A percentile compares a stretch with the other conserved stretches of the same genome.
Conservation (phyloP, 345 rosid genomes). For the Conringia planisiliqua region DNA sequence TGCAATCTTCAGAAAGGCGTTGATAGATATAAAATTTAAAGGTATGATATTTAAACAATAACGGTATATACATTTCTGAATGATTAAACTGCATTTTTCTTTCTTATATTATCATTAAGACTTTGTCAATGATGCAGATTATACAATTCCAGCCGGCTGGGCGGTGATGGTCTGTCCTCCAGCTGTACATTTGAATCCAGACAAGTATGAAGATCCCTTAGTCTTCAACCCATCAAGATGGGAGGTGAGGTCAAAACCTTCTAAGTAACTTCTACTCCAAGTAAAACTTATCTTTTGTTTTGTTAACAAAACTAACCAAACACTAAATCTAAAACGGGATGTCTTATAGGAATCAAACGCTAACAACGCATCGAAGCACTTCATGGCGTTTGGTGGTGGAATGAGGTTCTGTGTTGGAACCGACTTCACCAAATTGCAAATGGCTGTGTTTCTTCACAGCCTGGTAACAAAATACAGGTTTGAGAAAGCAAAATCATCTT, state of each 20-base stretch:
- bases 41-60: constrained; percentile 39
- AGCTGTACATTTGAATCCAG: constrained; percentile 85
- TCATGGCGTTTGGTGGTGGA: constrained; percentile 99
- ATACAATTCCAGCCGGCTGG: constrained; percentile 96
- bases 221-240: constrained; percentile 92
- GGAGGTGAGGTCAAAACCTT: constrained; percentile 55
- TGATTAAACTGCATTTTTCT: neutral
- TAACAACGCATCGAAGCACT: constrained; percentile 63
- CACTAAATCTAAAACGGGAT: neutral
- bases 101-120: constrained; percentile 22
- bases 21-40: constrained; percentile 61
- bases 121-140: constrained; percentile 47
- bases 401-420: constrained; percentile 97
- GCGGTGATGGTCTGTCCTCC: constrained; percentile 98
- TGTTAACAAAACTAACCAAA: neutral
- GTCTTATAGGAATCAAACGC: constrained; percentile 48
- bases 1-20: constrained; percentile 84
- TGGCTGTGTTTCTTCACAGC: constrained; percentile 95
- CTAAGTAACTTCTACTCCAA: constrained; percentile 17
- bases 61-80: neutral
- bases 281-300: neutral
- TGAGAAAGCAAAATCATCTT: neutral
- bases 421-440: constrained; percentile 86
- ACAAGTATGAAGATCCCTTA: constrained; percentile 71
- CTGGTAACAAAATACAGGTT: constrained; percentile 86